A percentile compares a stretch with the other conserved stretches of the same genome.
These are phyloP conservation scores for Cupressus sempervirens DNA, from an alignment of 75 land plant genomes.

Conservation along the genomic window DNA sequence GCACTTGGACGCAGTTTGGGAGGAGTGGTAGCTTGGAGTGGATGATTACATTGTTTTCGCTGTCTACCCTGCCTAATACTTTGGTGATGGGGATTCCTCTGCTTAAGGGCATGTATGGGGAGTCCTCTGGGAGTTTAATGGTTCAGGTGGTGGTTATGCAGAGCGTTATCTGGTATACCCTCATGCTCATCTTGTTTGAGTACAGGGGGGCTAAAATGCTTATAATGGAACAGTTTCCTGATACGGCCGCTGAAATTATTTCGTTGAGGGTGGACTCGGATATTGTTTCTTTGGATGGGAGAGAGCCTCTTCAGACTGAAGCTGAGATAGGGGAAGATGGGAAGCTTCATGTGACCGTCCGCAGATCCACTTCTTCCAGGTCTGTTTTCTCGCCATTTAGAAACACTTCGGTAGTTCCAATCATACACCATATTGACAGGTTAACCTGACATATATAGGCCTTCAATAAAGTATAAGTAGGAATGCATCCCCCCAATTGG, in stretches of 20 bases:
- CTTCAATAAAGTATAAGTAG: neutral
- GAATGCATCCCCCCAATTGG: neutral
- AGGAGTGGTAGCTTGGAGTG: slow-evolving; percentile 44
- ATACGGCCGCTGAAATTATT: slow-evolving; percentile 24
- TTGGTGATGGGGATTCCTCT: slow-evolving; percentile 72
- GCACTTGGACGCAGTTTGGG: slow-evolving; percentile 29
- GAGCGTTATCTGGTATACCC: slow-evolving; percentile 79
- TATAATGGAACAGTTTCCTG: slow-evolving; percentile 46
- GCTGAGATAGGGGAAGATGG: slow-evolving; percentile 91
- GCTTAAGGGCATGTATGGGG: slow-evolving; percentile 59
- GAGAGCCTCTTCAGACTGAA: slow-evolving; percentile 75
- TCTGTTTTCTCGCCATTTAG: slow-evolving; percentile 44
- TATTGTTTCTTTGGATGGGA: slow-evolving; percentile 74
- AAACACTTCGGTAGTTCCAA: neutral
- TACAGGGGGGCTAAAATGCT: slow-evolving; percentile 34
- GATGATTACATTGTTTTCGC: slow-evolving; percentile 51
- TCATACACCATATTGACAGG: neutral
- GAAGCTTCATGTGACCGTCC: slow-evolving; percentile 70
- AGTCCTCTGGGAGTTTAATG: slow-evolving; percentile 49
- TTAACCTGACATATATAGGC: neutral
- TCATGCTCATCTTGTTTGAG: slow-evolving; percentile 36
- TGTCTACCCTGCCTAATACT: slow-evolving; percentile 65
- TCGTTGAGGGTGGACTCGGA: slow-evolving; percentile 67
- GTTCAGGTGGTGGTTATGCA: slow-evolving; percentile 86
- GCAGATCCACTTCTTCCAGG: slow-evolving; percentile 52